Evolutionary conservation across 2,329 filamentous ascomycete genomes (phyloP), one percentile per base, ranked within the genome.

Genomic region (Pseudogymnoascus sp.): DNA sequence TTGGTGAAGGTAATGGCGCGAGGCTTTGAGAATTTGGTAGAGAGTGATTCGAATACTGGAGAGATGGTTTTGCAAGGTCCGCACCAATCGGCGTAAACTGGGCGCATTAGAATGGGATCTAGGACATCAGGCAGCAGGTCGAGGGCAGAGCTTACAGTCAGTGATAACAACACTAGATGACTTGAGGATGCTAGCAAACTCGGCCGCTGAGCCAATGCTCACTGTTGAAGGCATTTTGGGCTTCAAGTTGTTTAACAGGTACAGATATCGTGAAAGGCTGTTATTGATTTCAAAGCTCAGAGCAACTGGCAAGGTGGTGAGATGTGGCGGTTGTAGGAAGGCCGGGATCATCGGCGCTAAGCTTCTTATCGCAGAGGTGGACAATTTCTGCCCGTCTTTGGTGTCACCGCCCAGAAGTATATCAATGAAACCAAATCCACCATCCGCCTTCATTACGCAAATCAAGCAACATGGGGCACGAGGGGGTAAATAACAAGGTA

Each of bases 81-180:
- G 76, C 92, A 97, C 90, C 91, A 96, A 78, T 96, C 90, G 75
- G 93, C 93, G 73, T 95, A 96, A 82, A 97, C 91, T 96, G 70
- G 60, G 70, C 40, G 11, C 42, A 61, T 65, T 68, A 74, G 73
- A 75, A 70, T 36, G 7, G 31, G 8, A n/a, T 43, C 34, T 62
- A 61, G 67, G 62, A 68, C 59, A 64, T 65, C 60, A 66, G 64
- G 46, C 43, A 53, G 46, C 31, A 69, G 62, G 64, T 46, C 61
- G 61, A 36, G 56, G 70, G 65, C 68, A 59, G 60, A 65, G 78
- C 86, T 77, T 84, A 96, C 92, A 97, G 79, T 97, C 95, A 70
- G 91, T 85, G 65, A 99, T 84, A 63, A 97, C 91, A 66, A 97
- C 84, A 70, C 84, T 86, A 63, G 89, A 91, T 61, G 86, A 86